These are phyloP conservation scores for Sporothrix brasiliensis DNA, from an alignment of 2,329 filamentous ascomycete species.

Conservation along the genomic window DNA sequence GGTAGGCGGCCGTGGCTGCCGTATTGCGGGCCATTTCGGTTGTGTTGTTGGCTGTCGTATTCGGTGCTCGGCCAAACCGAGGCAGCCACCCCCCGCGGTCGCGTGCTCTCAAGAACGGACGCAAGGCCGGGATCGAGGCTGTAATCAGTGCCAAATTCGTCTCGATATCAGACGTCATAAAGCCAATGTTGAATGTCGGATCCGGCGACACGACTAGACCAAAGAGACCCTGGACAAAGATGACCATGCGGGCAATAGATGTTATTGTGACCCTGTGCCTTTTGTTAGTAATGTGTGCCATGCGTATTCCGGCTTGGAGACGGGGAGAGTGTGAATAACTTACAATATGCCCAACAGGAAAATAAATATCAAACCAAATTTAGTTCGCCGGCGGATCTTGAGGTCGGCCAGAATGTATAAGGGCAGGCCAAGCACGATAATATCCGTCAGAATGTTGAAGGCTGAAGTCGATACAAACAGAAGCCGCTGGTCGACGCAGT, in stretches of 20 bases:
- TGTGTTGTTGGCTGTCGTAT: constrained; percentile 35
- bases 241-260: constrained; percentile 35
- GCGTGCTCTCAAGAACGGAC: constrained; percentile 44
- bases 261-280: background rate
- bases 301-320: background rate
- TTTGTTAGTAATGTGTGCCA: background rate
- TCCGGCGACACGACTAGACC: constrained; percentile 29
- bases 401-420: constrained; percentile 42
- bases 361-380: constrained; percentile 40
- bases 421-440: constrained; percentile 48
- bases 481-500: constrained; percentile 42
- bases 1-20: constrained; percentile 8
- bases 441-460: constrained; percentile 51
- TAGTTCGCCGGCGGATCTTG: constrained; percentile 40
- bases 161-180: constrained; percentile 45
- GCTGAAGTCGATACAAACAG: constrained; percentile 44
- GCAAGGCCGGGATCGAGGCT: constrained; percentile 45
- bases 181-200: constrained; percentile 43
- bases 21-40: constrained; percentile 14
- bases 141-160: constrained; percentile 48
- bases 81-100: constrained; percentile 43
- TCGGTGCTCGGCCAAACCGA: constrained; percentile 37
- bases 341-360: constrained; percentile 42
- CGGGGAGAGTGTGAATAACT: constrained; percentile 21
- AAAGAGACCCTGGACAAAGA: constrained; percentile 39